Evolutionary conservation across 1,284 basidiomycete species (phyloP), one percentile per base, ranked within the genome.

Genomic region (Takashimella tepidaria): DNA sequence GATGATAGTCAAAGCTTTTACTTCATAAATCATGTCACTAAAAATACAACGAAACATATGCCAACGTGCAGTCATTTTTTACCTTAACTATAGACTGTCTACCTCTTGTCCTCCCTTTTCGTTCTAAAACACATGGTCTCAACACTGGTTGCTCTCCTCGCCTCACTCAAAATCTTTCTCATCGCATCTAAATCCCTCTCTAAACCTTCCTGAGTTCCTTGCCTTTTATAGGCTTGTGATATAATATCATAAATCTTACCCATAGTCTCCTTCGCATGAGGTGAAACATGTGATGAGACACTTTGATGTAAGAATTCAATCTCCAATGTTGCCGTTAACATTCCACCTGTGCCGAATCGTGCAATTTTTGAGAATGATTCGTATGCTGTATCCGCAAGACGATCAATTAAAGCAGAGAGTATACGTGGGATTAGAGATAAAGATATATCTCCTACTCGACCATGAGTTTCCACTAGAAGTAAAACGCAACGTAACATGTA

Each of bases 261-360:
- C 23, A 98, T 81, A 44, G 84, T 88, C 67, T 84, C 83, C 50
- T 89, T 88, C 4, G 95, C 89, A 4, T 81, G 70, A 0, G 85
- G 79, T 3, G 88, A 88, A 45, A 98, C 31, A 16, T 37, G 31
- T 8, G 31, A 8, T 8, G 31, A 83, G 41, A 98, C 80, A 4
- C 89, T 93, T 77, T 98, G 95, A 74, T 99, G 93, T 77, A 98
- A 84, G 77, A 98, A 98, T 76, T 98, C 96, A 63, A 98, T 97
- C 76, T 98, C 96, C 85, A 25, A 86, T 96, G 68, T 58, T 47
- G 47, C 91, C 56, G 89, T 84, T 27, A 99, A 81, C 96, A 98
- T 98, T 11, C 96, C 96, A 45, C 96, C 96, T 84, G 96, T 96
- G 16, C 95, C 92, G 68, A 97, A 97, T 41, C 85, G 81, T 61